phyloP scores from a whole-genome alignment of 192 early-diverging fungal species.

The Geranomyces michiganensis region DNA sequence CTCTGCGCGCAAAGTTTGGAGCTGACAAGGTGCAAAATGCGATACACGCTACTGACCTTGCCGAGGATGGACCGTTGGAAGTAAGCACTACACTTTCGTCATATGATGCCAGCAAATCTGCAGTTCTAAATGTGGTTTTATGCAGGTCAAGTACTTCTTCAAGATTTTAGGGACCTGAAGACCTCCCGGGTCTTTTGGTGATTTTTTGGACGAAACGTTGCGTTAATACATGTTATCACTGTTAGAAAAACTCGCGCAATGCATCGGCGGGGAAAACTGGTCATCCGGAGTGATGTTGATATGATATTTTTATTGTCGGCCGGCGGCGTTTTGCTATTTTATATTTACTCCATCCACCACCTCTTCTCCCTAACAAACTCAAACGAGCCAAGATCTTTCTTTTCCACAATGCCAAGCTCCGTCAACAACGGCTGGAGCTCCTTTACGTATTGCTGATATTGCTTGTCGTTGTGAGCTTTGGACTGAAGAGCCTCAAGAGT shows the following conservation, averaged over 20 bases:
- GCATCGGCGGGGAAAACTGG: too few relatives aligned
- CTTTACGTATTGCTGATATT: conserved; percentile 89
- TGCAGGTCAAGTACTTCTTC: conserved; percentile 51
- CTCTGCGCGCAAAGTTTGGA: conserved; percentile 55
- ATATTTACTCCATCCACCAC: conserved; percentile 45
- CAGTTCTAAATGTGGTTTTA: not conserved
- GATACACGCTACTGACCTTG: conserved; percentile 62
- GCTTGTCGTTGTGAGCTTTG: conserved; percentile 80
- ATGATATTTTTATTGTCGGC: too few relatives aligned
- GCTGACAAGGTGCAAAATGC: conserved; percentile 56
- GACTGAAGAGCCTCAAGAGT: conserved; percentile 93
- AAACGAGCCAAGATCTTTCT: conserved; percentile 78
- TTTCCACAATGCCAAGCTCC: conserved; percentile 87
- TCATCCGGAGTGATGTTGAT: too few relatives aligned
- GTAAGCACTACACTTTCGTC: conserved; percentile 20
- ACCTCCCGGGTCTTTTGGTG: too few relatives aligned
- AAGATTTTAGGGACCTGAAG: conserved; percentile 35
- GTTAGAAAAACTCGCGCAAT: too few relatives aligned
- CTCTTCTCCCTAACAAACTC: conserved; percentile 47
- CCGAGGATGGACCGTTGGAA: conserved; percentile 60
- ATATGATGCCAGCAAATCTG: not conserved
- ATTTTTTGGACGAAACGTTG: too few relatives aligned
- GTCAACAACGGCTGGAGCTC: conserved; percentile 84
- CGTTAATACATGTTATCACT: too few relatives aligned
- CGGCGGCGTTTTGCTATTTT: not conserved